Conservation (phyloP, 2,329 filamentous ascomycete genomes). For the Fusarium sp. region DNA sequence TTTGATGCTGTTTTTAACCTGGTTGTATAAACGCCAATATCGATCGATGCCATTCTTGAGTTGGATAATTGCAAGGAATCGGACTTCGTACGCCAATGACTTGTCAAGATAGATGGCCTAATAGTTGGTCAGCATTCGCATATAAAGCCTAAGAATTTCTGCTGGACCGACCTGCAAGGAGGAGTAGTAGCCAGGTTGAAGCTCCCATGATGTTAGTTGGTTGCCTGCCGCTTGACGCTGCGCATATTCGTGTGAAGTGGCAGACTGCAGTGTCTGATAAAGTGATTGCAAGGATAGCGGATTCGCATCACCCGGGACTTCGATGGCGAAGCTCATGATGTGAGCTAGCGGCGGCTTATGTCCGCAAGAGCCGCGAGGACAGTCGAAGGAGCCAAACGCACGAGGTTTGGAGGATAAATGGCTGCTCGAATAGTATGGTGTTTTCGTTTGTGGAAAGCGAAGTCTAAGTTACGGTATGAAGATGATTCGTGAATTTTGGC, state of each 20-base stretch:
- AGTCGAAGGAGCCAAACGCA: slow-evolving; percentile 15
- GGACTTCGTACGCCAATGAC: slow-evolving; percentile 78
- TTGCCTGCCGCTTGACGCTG: slow-evolving; percentile 75
- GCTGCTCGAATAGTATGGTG: slow-evolving; percentile 5
- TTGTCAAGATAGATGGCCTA: slow-evolving; percentile 86
- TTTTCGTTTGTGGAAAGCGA: slow-evolving; percentile 19
- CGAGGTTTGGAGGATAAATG: neutral
- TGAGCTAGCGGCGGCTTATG: slow-evolving; percentile 35
- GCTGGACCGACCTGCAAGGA: slow-evolving; percentile 69
- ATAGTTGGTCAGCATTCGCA: slow-evolving; percentile 23
- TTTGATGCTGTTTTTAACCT: slow-evolving; percentile 72
- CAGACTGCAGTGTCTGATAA: slow-evolving; percentile 71
- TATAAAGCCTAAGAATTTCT: neutral
- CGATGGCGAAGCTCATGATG: slow-evolving; percentile 77
- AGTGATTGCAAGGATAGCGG: slow-evolving; percentile 74
- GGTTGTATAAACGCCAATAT: slow-evolving; percentile 80
- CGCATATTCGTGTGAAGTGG: slow-evolving; percentile 70
- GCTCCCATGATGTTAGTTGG: slow-evolving; percentile 79
- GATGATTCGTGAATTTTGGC: slow-evolving; percentile 34
- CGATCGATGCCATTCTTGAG: slow-evolving; percentile 97
- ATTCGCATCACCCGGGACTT: slow-evolving; percentile 84
- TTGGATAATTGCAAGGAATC: slow-evolving; percentile 91
- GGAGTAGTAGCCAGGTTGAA: slow-evolving; percentile 72
- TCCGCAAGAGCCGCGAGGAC: slow-evolving; percentile 32
- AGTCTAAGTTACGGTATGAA: slow-evolving; percentile 25